phyloP scores from a whole-genome alignment of 2,329 filamentous ascomycete genomes.

The Nemania bipapillata region DNA sequence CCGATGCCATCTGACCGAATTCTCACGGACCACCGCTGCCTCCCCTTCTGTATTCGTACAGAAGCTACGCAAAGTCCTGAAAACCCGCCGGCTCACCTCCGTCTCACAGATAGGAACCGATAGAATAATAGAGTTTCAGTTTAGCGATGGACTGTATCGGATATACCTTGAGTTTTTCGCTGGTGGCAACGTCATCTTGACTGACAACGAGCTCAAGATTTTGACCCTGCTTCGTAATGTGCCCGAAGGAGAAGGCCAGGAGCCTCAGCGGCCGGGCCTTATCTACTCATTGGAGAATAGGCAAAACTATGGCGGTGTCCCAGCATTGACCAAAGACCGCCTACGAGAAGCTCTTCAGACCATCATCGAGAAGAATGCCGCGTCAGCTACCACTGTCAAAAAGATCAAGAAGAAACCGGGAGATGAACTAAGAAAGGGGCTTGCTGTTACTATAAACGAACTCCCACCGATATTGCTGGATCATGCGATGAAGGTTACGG shows the following conservation, averaged over 20 bases:
- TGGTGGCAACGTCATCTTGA: slow-evolving; percentile 92
- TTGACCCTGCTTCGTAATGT: slow-evolving; percentile 83
- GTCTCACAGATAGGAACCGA: slow-evolving; percentile 91
- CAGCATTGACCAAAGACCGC: slow-evolving; percentile 77
- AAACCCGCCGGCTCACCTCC: slow-evolving; percentile 83
- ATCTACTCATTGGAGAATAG: slow-evolving; percentile 83
- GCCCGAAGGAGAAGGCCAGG: slow-evolving; percentile 81
- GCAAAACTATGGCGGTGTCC: slow-evolving; percentile 83
- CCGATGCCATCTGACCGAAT: slow-evolving; percentile 91
- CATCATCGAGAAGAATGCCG: slow-evolving; percentile 68
- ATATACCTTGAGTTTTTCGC: slow-evolving; percentile 97
- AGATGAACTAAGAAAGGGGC: slow-evolving; percentile 79
- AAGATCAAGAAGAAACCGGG: slow-evolving; percentile 78
- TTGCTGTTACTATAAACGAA: slow-evolving; percentile 87
- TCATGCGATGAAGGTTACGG: slow-evolving; percentile 77
- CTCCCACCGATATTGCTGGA: slow-evolving; percentile 88
- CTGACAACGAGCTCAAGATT: slow-evolving; percentile 84
- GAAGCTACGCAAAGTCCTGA: slow-evolving; percentile 85
- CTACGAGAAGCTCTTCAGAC: slow-evolving; percentile 75
- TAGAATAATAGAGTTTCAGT: slow-evolving; percentile 88
- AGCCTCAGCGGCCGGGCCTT: slow-evolving; percentile 79
- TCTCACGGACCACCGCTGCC: slow-evolving; percentile 84
- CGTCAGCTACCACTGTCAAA: slow-evolving; percentile 65
- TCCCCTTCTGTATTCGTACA: slow-evolving; percentile 87
- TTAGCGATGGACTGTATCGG: slow-evolving; percentile 89